A percentile compares a stretch with the other conserved stretches of the same genome.
Conservation (phyloP, 2,329 filamentous ascomycete species). For the Trichoderma harzianum region DNA sequence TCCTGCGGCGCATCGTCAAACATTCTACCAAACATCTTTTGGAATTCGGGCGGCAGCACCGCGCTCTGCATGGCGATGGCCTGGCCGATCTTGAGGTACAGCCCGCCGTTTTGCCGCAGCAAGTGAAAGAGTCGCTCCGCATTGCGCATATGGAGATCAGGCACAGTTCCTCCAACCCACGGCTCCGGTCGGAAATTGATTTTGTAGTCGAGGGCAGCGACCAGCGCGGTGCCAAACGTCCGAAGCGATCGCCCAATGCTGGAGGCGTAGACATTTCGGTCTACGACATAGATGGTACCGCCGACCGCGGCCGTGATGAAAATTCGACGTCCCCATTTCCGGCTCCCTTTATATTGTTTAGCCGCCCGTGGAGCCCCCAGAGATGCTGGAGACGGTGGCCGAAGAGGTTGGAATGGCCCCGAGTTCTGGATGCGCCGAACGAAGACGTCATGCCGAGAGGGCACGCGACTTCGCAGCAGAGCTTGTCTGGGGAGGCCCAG, state of each 20-base stretch:
- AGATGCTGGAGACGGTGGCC: slow-evolving; percentile 74
- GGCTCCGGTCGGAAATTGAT: slow-evolving; percentile 87
- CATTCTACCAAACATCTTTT: slow-evolving; percentile 94
- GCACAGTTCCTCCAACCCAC: slow-evolving; percentile 66
- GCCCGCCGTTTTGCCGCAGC: slow-evolving; percentile 79
- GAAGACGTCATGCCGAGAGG: slow-evolving; percentile 19
- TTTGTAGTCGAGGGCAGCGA: slow-evolving; percentile 91
- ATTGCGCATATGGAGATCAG: slow-evolving; percentile 77
- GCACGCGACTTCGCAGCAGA: slow-evolving; percentile 20
- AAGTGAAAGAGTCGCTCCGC: slow-evolving; percentile 80
- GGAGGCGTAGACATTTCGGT: slow-evolving; percentile 74
- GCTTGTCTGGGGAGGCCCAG: slow-evolving; percentile 24
- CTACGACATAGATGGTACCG: slow-evolving; percentile 63
- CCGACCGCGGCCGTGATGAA: slow-evolving; percentile 57
- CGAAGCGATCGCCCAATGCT: slow-evolving; percentile 73
- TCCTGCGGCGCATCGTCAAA: slow-evolving; percentile 98
- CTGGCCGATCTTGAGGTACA: slow-evolving; percentile 97
- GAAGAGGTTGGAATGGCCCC: slow-evolving; percentile 59
- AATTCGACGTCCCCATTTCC: slow-evolving; percentile 75
- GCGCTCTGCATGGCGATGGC: slow-evolving; percentile 98
- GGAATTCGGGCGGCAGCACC: slow-evolving; percentile 88
- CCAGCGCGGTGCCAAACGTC: slow-evolving; percentile 75
- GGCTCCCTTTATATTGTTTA: slow-evolving; percentile 66
- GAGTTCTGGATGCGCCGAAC: slow-evolving; percentile 31
- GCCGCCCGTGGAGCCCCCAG: slow-evolving; percentile 69